These are phyloP conservation scores for Lachancea quebecensis DNA, from an alignment of 805 yeast genomes.

Conservation along the genomic window DNA sequence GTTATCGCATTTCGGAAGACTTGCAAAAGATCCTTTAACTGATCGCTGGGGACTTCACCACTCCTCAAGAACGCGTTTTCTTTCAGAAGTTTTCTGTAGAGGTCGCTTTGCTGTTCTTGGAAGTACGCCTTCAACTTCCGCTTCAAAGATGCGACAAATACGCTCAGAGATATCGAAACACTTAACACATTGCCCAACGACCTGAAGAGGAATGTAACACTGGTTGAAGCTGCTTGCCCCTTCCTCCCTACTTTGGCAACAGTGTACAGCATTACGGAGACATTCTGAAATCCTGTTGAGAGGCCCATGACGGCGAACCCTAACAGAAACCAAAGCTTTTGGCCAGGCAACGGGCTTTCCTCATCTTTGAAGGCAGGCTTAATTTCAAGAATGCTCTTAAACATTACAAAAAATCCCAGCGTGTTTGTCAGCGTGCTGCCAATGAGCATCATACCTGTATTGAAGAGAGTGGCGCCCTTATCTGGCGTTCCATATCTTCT, in stretches of 20 bases:
- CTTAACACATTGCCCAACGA: slow-evolving; percentile 41
- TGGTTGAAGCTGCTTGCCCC: slow-evolving; percentile 40
- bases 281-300: slow-evolving; percentile 38
- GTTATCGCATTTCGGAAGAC: slow-evolving; percentile 6
- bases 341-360: slow-evolving; percentile 2
- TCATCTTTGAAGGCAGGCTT: slow-evolving; percentile 10
- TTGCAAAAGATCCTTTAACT: slow-evolving; percentile 3
- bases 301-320: slow-evolving; percentile 32
- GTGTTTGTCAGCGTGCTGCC: slow-evolving; percentile 13
- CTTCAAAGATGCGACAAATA: slow-evolving; percentile 8
- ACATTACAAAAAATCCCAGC: slow-evolving; percentile 15
- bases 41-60: slow-evolving; percentile 5
- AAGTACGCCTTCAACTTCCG: slow-evolving; percentile 1
- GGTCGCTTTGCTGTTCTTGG: slow-evolving; percentile 5
- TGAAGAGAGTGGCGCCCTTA: slow-evolving; percentile 18
- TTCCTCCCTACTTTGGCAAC: slow-evolving; percentile 38
- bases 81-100: slow-evolving; percentile 6
- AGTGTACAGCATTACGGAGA: slow-evolving; percentile 34
- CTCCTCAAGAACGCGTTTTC: slow-evolving; percentile 9
- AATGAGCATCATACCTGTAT: slow-evolving; percentile 14
- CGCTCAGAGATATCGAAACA: slow-evolving; percentile 29
- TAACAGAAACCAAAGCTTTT: slow-evolving; percentile 20
- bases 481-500: slow-evolving; percentile 16
- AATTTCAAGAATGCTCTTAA: slow-evolving; percentile 5
- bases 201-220: slow-evolving; percentile 39